These are phyloP conservation scores for Akanthomyces lecanii DNA, from an alignment of 2,329 filamentous ascomycete genomes.

Conservation along the genomic window DNA sequence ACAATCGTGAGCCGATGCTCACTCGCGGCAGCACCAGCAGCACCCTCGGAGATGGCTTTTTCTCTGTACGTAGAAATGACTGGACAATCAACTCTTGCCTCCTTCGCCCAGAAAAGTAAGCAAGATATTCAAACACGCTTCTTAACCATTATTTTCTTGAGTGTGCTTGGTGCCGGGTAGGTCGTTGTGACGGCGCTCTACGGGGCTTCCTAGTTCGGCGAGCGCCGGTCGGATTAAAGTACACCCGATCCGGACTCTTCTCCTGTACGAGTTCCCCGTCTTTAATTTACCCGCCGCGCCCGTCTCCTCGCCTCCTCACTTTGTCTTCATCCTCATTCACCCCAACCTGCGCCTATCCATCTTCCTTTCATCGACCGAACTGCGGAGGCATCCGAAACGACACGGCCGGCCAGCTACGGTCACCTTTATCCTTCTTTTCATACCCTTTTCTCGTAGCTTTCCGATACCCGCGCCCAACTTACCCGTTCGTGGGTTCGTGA, in stretches of 20 bases:
- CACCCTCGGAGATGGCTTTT: too few relatives aligned
- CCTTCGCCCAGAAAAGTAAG: too few relatives aligned
- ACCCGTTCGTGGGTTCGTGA: background rate
- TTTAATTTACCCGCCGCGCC: background rate
- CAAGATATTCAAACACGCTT: too few relatives aligned
- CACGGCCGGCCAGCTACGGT: background rate
- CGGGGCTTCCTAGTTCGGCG: background rate
- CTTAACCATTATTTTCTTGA: too few relatives aligned
- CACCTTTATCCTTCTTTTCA: background rate
- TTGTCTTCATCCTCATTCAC: background rate
- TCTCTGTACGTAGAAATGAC: too few relatives aligned
- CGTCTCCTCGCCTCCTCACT: slow-evolving; percentile 1
- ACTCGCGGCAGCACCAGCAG: too few relatives aligned
- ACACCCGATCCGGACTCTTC: background rate
- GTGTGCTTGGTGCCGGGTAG: too few relatives aligned
- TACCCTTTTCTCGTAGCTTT: background rate
- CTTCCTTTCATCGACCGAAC: background rate
- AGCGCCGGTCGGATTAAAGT: background rate
- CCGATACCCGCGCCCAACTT: background rate
- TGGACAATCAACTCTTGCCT: too few relatives aligned
- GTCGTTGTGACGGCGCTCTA: too few relatives aligned
- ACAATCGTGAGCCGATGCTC: too few relatives aligned
- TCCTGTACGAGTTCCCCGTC: background rate
- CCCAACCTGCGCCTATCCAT: background rate
- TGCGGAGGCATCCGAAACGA: background rate